These are phyloP conservation scores for Colletotrichum zoysiae DNA, from an alignment of 2,329 filamentous ascomycete genomes.

Conservation along the genomic window DNA sequence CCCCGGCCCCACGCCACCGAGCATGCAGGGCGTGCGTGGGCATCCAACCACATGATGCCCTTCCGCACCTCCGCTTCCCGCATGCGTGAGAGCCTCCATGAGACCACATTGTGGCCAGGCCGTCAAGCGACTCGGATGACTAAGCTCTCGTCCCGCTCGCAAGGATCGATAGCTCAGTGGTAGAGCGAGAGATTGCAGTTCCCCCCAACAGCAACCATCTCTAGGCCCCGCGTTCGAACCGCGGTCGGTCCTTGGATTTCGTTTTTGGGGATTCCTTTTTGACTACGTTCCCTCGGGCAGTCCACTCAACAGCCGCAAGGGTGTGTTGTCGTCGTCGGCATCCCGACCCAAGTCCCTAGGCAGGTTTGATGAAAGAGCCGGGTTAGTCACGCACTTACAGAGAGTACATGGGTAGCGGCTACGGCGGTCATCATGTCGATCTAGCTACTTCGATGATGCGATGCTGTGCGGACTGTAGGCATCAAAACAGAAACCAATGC, in stretches of 20 bases:
- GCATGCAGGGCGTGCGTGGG: neutral
- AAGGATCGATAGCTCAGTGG: conserved; percentile 42
- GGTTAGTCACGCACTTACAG: too few species aligned
- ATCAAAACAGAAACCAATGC: too few species aligned
- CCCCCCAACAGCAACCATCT: conserved; percentile 28
- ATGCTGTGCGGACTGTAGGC: neutral
- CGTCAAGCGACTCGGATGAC: conserved; percentile 21
- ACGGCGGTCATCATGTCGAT: neutral
- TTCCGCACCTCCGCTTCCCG: conserved; percentile 16
- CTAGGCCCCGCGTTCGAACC: conserved; percentile 42
- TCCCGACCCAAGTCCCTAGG: too few species aligned
- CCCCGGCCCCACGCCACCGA: conserved; percentile 19
- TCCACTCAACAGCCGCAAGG: neutral
- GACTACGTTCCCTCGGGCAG: too few species aligned
- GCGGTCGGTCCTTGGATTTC: conserved; percentile 32
- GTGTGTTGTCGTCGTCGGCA: neutral
- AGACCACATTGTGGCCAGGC: neutral
- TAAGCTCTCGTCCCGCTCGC: neutral
- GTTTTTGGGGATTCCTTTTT: too few species aligned
- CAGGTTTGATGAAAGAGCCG: neutral
- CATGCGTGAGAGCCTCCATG: conserved; percentile 15
- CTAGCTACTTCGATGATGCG: neutral
- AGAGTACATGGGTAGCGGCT: too few species aligned
- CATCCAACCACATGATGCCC: conserved; percentile 4
- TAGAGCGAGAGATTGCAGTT: conserved; percentile 42